Conservation (phyloP, 2,329 filamentous ascomycete species). For the Metarhizium humberi region DNA sequence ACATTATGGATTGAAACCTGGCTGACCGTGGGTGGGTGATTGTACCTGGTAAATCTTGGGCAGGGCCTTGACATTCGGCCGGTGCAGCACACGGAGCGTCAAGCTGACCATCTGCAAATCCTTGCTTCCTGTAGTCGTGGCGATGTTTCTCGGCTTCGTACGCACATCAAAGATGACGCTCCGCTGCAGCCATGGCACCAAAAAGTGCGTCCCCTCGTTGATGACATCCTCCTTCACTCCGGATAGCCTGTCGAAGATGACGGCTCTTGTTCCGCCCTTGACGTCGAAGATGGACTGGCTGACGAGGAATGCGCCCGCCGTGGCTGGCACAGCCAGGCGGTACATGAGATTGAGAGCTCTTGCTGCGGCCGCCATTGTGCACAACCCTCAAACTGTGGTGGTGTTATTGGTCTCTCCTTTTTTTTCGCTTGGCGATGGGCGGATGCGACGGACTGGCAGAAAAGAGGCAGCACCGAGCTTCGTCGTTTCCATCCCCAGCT, state of each 20-base stretch:
- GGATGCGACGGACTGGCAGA: not conserved
- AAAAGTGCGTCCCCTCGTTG: conserved; percentile 94
- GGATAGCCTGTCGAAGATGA: conserved; percentile 91
- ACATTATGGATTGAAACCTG: not conserved
- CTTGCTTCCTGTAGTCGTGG: conserved; percentile 95
- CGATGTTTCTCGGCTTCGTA: conserved; percentile 94
- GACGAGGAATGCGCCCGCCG: conserved; percentile 56
- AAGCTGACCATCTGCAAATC: conserved; percentile 99
- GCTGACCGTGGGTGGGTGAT: not conserved
- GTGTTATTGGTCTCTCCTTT: not conserved
- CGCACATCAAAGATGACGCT: conserved; percentile 94
- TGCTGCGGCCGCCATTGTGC: conserved; percentile 41
- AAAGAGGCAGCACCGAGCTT: not conserved
- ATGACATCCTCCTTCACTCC: conserved; percentile 90
- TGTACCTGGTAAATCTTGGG: conserved; percentile 96
- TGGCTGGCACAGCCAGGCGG: conserved; percentile 62
- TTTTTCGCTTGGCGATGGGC: not conserved
- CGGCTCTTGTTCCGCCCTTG: conserved; percentile 83
- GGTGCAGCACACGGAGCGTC: conserved; percentile 88
- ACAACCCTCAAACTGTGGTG: not conserved
- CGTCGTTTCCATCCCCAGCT: not conserved
- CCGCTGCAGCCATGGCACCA: conserved; percentile 91
- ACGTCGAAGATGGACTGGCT: conserved; percentile 93
- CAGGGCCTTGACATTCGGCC: conserved; percentile 83
- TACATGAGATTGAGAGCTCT: conserved; percentile 53